phyloP scores from a whole-genome alignment of 176 grass and related monocot species.

The Tuctoria greenei region DNA sequence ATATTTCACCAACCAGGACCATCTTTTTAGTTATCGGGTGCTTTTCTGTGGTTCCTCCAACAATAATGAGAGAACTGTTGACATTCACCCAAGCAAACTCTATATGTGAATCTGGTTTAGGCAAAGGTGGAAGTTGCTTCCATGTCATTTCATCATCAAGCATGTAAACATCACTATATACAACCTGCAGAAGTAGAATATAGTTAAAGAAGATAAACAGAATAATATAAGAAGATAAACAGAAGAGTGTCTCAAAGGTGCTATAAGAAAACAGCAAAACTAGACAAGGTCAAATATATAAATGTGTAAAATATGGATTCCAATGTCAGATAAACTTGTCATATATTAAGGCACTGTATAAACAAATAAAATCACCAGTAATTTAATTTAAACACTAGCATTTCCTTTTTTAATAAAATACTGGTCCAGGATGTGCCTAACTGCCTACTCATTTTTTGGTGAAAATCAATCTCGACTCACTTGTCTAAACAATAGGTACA shows the following conservation, averaged over 20 bases:
- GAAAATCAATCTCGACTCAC: neutral
- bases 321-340: neutral
- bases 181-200: slow-evolving; percentile 55
- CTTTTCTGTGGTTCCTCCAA: slow-evolving; percentile 90
- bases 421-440: neutral
- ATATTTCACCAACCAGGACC: slow-evolving; percentile 85
- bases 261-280: slow-evolving; percentile 28
- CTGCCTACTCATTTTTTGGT: neutral
- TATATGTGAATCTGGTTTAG: slow-evolving; percentile 91
- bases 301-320: slow-evolving; percentile 3
- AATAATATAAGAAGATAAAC: too few relatives aligned
- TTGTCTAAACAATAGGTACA: slow-evolving; percentile 4
- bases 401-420: neutral
- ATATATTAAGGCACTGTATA: neutral
- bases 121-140: slow-evolving; percentile 85
- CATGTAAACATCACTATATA: slow-evolving; percentile 96
- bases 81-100: slow-evolving; percentile 95
- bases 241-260: neutral
- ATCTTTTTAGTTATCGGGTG: slow-evolving; percentile 85
- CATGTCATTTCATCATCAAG: slow-evolving; percentile 70
- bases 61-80: slow-evolving; percentile 83
- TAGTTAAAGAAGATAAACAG: neutral
- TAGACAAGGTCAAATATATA: neutral
- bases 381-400: neutral
- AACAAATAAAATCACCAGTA: neutral